Percentiles rank a stretch among this genome's conserved stretches.
phyloP scores from a whole-genome alignment of 1,284 basidiomycete genomes.

The Ceratobasidium sp. region DNA sequence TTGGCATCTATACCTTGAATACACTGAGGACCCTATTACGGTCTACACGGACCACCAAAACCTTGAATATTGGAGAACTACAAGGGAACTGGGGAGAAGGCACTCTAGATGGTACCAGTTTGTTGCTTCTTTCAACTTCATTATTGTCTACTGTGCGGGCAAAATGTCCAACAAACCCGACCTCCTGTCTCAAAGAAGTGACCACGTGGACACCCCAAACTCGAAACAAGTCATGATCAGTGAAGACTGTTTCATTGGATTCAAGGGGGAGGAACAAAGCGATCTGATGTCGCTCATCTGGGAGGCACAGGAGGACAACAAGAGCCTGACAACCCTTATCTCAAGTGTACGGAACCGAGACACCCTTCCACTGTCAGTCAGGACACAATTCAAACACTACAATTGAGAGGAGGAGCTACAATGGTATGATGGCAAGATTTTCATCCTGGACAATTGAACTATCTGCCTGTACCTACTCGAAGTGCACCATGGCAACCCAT shows the following conservation, averaged over 20 bases:
- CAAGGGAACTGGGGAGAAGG: neutral
- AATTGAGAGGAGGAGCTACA: neutral
- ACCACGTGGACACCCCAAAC: constrained; percentile 46
- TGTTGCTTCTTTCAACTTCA: neutral
- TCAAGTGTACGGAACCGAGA: neutral
- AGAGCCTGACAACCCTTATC: neutral
- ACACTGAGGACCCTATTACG: constrained; percentile 51
- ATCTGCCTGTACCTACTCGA: neutral
- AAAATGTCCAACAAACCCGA: constrained; percentile 55
- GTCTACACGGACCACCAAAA: constrained; percentile 63
- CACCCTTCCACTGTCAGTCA: neutral
- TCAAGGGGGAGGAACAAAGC: neutral
- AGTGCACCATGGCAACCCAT: neutral
- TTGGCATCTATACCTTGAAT: constrained; percentile 54
- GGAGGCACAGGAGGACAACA: neutral
- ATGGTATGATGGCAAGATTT: constrained; percentile 8
- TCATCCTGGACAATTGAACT: neutral
- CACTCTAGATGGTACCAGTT: neutral
- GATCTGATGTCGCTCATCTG: neutral
- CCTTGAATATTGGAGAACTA: constrained; percentile 58
- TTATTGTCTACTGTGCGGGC: neutral
- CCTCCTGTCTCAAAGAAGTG: constrained; percentile 58
- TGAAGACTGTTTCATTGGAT: neutral
- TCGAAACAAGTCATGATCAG: neutral
- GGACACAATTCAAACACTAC: neutral